phyloP scores from a whole-genome alignment of 176 grass and related monocot species.

The Chrysopogon serrulatus region DNA sequence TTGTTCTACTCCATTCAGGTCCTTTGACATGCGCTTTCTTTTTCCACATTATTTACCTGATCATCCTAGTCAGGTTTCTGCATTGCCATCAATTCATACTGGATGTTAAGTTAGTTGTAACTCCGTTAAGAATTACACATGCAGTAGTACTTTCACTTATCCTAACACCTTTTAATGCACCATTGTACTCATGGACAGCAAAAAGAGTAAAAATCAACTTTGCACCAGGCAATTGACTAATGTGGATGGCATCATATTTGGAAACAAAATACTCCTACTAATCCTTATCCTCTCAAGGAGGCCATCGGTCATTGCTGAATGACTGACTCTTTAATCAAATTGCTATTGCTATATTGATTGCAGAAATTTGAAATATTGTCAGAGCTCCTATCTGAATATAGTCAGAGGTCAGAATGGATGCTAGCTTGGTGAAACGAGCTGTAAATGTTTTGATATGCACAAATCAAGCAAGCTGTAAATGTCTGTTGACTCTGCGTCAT shows the following conservation, averaged over 20 bases:
- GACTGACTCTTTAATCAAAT: neutral
- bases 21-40: too few relatives aligned
- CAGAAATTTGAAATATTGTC: neutral
- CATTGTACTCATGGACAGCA: neutral
- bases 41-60: too few relatives aligned
- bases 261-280: neutral
- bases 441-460: too few relatives aligned
- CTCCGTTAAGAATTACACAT: neutral
- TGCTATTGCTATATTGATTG: neutral
- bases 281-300: neutral
- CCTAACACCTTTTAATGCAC: neutral
- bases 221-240: too few relatives aligned
- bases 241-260: neutral
- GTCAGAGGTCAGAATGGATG: neutral
- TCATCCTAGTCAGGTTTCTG: too few relatives aligned
- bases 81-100: too few relatives aligned
- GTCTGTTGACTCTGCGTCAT: too few relatives aligned
- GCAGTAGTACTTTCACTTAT: neutral
- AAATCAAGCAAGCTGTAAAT: too few relatives aligned
- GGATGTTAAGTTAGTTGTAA: neutral
- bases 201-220: neutral
- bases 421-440: neutral
- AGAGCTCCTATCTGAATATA: neutral
- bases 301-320: neutral
- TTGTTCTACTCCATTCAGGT: slow-evolving; percentile 46